Evolutionary conservation across 1,139 yeast species (phyloP).

Genomic region (Yamadazyma trypodendri): DNA sequence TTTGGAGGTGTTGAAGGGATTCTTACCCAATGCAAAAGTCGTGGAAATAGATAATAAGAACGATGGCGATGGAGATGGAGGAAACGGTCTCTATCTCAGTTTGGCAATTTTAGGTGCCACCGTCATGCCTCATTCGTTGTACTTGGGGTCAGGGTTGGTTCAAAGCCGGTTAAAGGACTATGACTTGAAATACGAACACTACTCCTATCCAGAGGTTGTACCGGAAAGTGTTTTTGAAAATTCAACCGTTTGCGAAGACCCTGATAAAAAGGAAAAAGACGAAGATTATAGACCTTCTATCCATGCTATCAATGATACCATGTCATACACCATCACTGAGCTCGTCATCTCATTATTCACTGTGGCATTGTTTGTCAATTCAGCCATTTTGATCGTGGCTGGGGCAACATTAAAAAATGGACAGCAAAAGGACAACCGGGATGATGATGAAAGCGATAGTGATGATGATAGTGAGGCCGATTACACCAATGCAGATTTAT

Average conservation of each 20-base stretch:
- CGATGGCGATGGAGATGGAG: slow-evolving; percentile 54
- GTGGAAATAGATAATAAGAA: slow-evolving; percentile 36
- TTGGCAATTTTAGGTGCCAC: slow-evolving; percentile 96
- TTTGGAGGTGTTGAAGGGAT: slow-evolving; percentile 65
- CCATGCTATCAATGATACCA: slow-evolving; percentile 64
- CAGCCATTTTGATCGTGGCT: slow-evolving; percentile 74
- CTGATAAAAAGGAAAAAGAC: slow-evolving; percentile 11
- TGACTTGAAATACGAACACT: slow-evolving; percentile 61
- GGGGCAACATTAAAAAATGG: slow-evolving; percentile 61
- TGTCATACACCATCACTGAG: slow-evolving; percentile 67
- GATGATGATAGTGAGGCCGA: slow-evolving; percentile 49
- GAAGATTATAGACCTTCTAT: slow-evolving; percentile 61
- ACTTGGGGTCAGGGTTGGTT: slow-evolving; percentile 89
- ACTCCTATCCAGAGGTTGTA: neutral
- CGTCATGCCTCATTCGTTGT: slow-evolving; percentile 95
- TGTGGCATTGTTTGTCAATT: slow-evolving; percentile 75
- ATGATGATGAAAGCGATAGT: slow-evolving; percentile 44
- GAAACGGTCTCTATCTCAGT: slow-evolving; percentile 74
- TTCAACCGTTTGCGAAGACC: neutral
- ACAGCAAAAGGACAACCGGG: slow-evolving; percentile 13
- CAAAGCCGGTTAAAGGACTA: slow-evolving; percentile 84
- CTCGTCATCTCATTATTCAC: slow-evolving; percentile 65
- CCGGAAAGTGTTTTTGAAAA: slow-evolving; percentile 1
- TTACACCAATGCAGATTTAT: slow-evolving; percentile 67
- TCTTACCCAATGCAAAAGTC: slow-evolving; percentile 71